Percentiles rank a stretch among this genome's conserved stretches.
phyloP scores from a whole-genome alignment of 1,284 basidiomycete genomes.

The Ganoderma leucocontextum region DNA sequence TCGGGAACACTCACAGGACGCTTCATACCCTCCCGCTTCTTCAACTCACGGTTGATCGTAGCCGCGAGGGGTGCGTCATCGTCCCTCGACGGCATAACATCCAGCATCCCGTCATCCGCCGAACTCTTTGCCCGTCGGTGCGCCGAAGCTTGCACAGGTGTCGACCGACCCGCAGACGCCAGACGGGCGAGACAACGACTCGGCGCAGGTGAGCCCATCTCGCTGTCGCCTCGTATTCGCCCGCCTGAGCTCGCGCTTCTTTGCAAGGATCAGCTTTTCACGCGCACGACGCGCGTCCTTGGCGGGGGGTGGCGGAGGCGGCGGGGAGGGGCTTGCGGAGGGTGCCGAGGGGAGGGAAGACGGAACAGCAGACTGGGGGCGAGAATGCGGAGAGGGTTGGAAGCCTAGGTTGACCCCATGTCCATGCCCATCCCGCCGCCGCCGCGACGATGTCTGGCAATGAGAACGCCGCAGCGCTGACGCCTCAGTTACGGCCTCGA shows the following conservation, averaged over 20 bases:
- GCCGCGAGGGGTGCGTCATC: conserved; percentile 66
- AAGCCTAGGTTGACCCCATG: conserved; percentile 25
- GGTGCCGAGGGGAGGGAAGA: neutral
- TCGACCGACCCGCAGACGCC: conserved; percentile 7
- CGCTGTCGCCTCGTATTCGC: conserved; percentile 53
- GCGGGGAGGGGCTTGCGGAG: conserved; percentile 14
- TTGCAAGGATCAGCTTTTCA: conserved; percentile 78
- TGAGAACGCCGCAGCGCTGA: conserved; percentile 42
- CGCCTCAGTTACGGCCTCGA: conserved; percentile 45
- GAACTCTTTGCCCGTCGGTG: conserved; percentile 39
- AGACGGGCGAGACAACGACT: neutral
- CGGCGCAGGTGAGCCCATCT: conserved; percentile 34
- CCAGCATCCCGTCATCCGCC: conserved; percentile 47
- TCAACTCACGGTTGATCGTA: conserved; percentile 74
- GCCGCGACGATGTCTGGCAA: conserved; percentile 40
- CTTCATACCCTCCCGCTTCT: conserved; percentile 59
- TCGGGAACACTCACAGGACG: conserved; percentile 53
- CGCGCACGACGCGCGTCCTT: conserved; percentile 73
- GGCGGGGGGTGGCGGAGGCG: conserved; percentile 53
- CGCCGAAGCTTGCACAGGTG: conserved; percentile 34
- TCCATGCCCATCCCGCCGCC: conserved; percentile 34
- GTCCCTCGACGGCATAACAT: conserved; percentile 47
- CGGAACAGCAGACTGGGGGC: neutral
- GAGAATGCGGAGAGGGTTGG: neutral
- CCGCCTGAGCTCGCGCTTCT: conserved; percentile 65